Percentiles rank a stretch among this genome's conserved stretches.
phyloP scores from a whole-genome alignment of 164 flowering plant genomes.

The Macadamia integrifolia region DNA sequence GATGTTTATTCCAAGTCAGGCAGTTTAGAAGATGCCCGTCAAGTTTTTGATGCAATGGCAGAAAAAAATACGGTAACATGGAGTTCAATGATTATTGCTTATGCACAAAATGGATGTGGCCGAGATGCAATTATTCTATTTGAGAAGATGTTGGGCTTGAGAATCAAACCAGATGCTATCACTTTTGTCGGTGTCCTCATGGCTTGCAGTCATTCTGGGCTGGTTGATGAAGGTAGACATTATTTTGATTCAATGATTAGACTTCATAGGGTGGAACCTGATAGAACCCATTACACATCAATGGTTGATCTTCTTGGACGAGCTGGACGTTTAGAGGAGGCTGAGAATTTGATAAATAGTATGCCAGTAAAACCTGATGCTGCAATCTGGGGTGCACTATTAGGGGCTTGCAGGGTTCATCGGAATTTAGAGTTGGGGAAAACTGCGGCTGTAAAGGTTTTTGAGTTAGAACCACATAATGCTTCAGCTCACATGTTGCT shows the following conservation, averaged over 20 bases:
- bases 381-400: slow-evolving; percentile 21
- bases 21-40: slow-evolving; percentile 8
- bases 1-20: slow-evolving; percentile 13
- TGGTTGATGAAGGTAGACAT: slow-evolving; percentile 13
- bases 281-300: slow-evolving; percentile 18
- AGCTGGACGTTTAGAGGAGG: slow-evolving; percentile 20
- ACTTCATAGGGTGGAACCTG: slow-evolving; percentile 1
- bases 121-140: slow-evolving; percentile 11
- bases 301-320: slow-evolving; percentile 28
- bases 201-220: slow-evolving; percentile 22
- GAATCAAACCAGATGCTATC: slow-evolving; percentile 10
- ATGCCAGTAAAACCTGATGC: slow-evolving; percentile 16
- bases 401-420: slow-evolving; percentile 23
- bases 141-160: slow-evolving; percentile 7
- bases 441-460: slow-evolving; percentile 12
- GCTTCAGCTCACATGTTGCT: slow-evolving; percentile 21
- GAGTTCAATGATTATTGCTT: slow-evolving; percentile 12
- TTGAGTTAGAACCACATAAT: slow-evolving; percentile 19
- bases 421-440: slow-evolving; percentile 18
- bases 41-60: slow-evolving; percentile 5
- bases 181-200: slow-evolving; percentile 17
- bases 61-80: slow-evolving; percentile 10
- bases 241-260: slow-evolving; percentile 13
- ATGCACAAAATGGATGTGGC: slow-evolving; percentile 19
- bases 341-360: slow-evolving; percentile 11